Conservation (phyloP, 441 rosid genomes). For the Gossypium schwendimanii region DNA sequence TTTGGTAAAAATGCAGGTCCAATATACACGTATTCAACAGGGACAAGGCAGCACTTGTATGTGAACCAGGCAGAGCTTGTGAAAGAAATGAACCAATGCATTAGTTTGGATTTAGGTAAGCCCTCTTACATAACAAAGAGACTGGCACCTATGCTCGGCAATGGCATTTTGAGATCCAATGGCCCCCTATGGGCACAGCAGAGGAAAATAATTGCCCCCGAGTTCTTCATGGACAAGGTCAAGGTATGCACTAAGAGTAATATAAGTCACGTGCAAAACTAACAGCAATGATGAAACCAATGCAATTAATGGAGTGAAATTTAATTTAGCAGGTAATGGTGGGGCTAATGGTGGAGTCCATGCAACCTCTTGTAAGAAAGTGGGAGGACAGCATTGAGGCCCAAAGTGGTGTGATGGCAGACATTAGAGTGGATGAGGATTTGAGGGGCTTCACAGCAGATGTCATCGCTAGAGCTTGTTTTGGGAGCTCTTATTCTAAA, state of each 20-base stretch:
- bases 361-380: slow-evolving; percentile 38
- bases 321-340: slow-evolving; percentile 51
- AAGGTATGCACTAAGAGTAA: slow-evolving; percentile 26
- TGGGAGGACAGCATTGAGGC: slow-evolving; percentile 48
- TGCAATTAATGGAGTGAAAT: background rate
- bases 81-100: slow-evolving; percentile 61
- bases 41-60: slow-evolving; percentile 58
- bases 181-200: slow-evolving; percentile 67
- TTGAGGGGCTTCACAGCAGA: slow-evolving; percentile 61
- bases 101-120: slow-evolving; percentile 56
- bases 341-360: slow-evolving; percentile 62
- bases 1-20: slow-evolving; percentile 31
- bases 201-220: slow-evolving; percentile 66
- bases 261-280: background rate
- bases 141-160: slow-evolving; percentile 59
- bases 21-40: slow-evolving; percentile 69
- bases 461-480: slow-evolving; percentile 71
- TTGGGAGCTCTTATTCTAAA: slow-evolving; percentile 61
- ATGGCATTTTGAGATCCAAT: slow-evolving; percentile 68
- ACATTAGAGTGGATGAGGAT: slow-evolving; percentile 57
- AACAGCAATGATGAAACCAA: background rate
- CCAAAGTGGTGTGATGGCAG: slow-evolving; percentile 32
- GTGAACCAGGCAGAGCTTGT: slow-evolving; percentile 60
- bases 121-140: slow-evolving; percentile 59
- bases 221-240: slow-evolving; percentile 66